Percentiles rank a stretch among this genome's conserved stretches.
phyloP scores from a whole-genome alignment of 441 rosid species.

The Mallotus japonicus region DNA sequence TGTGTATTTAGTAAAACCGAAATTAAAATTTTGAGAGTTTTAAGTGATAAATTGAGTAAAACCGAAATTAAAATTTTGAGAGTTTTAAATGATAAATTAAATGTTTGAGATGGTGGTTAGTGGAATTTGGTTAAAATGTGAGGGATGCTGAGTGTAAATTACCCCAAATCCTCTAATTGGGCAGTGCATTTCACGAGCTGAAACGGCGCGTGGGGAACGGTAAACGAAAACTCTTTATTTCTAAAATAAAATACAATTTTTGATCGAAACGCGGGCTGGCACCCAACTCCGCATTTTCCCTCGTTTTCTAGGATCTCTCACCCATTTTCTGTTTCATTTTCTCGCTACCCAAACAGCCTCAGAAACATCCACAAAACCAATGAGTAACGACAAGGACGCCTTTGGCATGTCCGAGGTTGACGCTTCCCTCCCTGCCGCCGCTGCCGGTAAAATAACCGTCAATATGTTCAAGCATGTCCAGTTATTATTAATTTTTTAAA shows the following conservation, averaged over 20 bases:
- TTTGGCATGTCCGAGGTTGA: conserved; percentile 53
- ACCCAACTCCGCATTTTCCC: conserved; percentile 5
- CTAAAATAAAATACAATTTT: neutral
- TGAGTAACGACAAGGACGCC: conserved; percentile 47
- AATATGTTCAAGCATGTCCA: neutral
- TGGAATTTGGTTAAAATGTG: too few relatives aligned
- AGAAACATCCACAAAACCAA: neutral
- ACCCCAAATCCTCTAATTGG: neutral
- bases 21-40: too few relatives aligned
- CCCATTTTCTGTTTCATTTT: neutral
- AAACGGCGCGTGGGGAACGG: neutral
- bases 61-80: neutral
- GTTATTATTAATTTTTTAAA: neutral
- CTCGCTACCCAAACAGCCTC: conserved; percentile 13
- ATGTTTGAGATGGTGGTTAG: too few relatives aligned
- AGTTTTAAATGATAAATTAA: neutral
- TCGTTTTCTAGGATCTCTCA: conserved; percentile 15
- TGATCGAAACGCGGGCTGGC: conserved; percentile 9
- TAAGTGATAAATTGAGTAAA: neutral
- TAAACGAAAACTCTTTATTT: neutral
- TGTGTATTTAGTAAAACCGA: too few relatives aligned
- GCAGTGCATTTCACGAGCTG: neutral
- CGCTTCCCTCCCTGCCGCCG: conserved; percentile 26
- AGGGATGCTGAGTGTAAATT: too few relatives aligned
- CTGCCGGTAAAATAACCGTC: conserved; percentile 40